phyloP scores from a whole-genome alignment of 1,284 basidiomycete genomes.

The Trichosporon faecale region DNA sequence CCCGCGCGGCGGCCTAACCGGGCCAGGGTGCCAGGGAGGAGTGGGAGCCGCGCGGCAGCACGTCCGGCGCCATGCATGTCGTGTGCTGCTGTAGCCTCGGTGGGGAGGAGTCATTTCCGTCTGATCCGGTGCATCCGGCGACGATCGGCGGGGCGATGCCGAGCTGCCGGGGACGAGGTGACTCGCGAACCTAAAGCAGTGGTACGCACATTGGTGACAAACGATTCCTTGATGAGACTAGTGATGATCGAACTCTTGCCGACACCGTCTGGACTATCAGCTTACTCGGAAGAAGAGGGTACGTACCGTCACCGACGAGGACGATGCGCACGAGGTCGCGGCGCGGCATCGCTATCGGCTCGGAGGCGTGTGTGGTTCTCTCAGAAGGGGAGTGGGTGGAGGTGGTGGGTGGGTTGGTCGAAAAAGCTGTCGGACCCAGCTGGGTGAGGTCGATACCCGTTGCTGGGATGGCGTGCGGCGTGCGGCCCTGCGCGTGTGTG shows the following conservation, averaged over 20 bases:
- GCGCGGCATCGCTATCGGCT: constrained; percentile 38
- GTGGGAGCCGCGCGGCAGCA: background rate
- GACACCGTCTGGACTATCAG: constrained; percentile 66
- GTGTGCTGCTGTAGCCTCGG: background rate
- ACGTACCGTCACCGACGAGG: constrained; percentile 83
- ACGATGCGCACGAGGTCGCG: constrained; percentile 65
- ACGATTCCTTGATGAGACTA: constrained; percentile 91
- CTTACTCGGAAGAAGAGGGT: background rate
- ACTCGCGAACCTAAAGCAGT: background rate
- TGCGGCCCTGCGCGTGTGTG: background rate
- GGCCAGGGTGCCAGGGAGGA: background rate
- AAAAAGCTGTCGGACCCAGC: background rate
- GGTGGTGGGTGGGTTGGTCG: background rate
- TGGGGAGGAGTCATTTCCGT: background rate
- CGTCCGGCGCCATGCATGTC: background rate
- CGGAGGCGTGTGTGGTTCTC: background rate
- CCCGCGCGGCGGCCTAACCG: background rate
- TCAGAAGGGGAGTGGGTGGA: background rate
- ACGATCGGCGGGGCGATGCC: background rate
- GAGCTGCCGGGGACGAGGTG: background rate
- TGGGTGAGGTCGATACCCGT: background rate
- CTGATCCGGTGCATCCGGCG: background rate
- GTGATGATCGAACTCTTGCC: constrained; percentile 94
- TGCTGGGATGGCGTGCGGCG: background rate
- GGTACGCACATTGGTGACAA: constrained; percentile 72